phyloP scores from a whole-genome alignment of 1,284 basidiomycete genomes.

The Testicularia cyperi region DNA sequence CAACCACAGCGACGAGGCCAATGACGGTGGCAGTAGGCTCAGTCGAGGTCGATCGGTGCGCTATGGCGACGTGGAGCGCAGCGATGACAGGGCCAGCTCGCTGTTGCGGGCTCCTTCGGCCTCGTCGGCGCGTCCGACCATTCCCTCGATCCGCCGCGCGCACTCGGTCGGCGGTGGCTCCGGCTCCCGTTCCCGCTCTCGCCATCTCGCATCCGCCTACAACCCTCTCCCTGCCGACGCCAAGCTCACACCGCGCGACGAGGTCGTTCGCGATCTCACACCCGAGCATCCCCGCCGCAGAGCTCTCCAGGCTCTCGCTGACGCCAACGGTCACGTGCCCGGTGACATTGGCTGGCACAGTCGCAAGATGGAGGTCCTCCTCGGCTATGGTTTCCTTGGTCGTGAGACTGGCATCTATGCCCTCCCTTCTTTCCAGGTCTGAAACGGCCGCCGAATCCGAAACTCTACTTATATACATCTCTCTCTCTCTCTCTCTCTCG shows the following conservation, averaged over 20 bases:
- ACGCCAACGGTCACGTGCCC: constrained; percentile 82
- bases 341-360: constrained; percentile 93
- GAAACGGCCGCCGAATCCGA: too few relatives aligned
- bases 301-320: constrained; percentile 73
- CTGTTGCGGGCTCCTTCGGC: constrained; percentile 10
- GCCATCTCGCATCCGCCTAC: constrained; percentile 8
- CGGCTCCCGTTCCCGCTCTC: constrained; percentile 42
- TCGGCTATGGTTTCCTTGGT: constrained; percentile 85
- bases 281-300: constrained; percentile 69
- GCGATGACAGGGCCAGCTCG: constrained; percentile 4
- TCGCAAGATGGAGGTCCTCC: constrained; percentile 92
- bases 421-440: constrained; percentile 48
- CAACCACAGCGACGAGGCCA: constrained; percentile 1
- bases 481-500: too few relatives aligned
- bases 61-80: constrained; percentile 11
- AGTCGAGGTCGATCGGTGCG: constrained; percentile 20
- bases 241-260: constrained; percentile 23
- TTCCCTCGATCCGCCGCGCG: constrained; percentile 25
- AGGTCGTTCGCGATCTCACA: constrained; percentile 67
- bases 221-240: constrained; percentile 14
- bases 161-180: constrained; percentile 34
- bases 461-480: too few relatives aligned
- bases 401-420: constrained; percentile 86
- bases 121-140: constrained; percentile 5
- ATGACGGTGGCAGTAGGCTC: not conserved